phyloP scores from a whole-genome alignment of 2,329 filamentous ascomycete genomes.

The Conoideocrella luteorostrata region DNA sequence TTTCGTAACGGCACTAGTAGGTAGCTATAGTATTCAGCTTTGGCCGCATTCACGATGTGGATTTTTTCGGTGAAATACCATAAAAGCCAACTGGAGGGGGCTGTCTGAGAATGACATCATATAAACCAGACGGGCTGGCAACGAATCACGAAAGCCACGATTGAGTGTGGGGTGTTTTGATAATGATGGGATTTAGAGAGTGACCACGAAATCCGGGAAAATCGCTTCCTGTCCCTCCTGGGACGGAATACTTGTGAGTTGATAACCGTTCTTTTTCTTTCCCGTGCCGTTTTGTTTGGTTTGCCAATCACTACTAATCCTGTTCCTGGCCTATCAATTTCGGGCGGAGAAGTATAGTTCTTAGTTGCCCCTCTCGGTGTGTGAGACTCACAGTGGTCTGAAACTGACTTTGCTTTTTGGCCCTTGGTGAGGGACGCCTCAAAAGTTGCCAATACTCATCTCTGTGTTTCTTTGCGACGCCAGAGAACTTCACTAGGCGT shows the following conservation, averaged over 20 bases:
- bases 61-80: background rate
- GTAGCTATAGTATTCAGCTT: too few relatives aligned
- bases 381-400: constrained; percentile 15
- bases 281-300: constrained; percentile 1
- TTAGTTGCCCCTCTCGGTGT: constrained; percentile 7
- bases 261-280: constrained; percentile 6
- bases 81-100: background rate
- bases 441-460: background rate
- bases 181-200: background rate
- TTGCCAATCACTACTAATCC: too few relatives aligned
- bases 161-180: background rate
- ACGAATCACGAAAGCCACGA: background rate
- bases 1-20: too few relatives aligned
- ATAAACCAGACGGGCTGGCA: too few relatives aligned
- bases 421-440: constrained; percentile 3
- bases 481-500: background rate
- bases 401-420: constrained; percentile 9
- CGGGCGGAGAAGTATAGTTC: constrained; percentile 1
- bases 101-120: background rate
- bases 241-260: too few relatives aligned
- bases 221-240: too few relatives aligned
- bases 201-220: background rate
- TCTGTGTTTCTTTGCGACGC: background rate
- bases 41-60: too few relatives aligned
- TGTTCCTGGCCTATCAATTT: background rate